Evolutionary conservation across 495 filamentous ascomycete genomes (phyloP).

Genomic region (Trypethelium eluteriae): DNA sequence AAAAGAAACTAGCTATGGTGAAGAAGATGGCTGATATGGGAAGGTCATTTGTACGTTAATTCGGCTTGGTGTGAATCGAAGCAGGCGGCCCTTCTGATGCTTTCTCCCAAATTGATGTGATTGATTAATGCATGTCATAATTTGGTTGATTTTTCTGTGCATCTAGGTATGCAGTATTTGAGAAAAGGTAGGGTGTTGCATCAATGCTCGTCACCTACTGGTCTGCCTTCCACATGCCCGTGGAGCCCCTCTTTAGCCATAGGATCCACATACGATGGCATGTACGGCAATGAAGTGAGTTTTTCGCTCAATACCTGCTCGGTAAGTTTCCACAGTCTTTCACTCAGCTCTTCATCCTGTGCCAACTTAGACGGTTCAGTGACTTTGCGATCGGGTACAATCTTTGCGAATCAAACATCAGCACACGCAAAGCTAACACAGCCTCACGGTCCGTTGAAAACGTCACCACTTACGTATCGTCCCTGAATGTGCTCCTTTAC

Average conservation of each 20-base stretch:
- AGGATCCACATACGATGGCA: constrained; percentile 10
- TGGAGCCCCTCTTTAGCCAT: constrained; percentile 15
- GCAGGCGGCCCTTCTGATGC: constrained; percentile 15
- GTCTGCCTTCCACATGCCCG: constrained; percentile 10
- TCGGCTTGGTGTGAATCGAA: constrained; percentile 1
- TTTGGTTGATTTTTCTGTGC: too few species aligned
- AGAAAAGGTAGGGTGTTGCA: neutral
- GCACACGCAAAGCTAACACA: neutral
- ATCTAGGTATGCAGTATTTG: too few species aligned
- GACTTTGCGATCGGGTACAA: constrained; percentile 47
- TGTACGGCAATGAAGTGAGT: constrained; percentile 15
- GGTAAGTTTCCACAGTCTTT: constrained; percentile 39
- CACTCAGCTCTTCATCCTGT: constrained; percentile 34
- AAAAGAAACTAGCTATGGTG: neutral
- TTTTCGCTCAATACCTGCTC: constrained; percentile 38
- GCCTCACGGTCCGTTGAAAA: neutral
- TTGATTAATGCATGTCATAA: neutral
- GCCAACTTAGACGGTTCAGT: constrained; percentile 38
- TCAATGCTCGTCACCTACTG: constrained; percentile 1
- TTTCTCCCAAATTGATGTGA: neutral
- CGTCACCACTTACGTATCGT: constrained; percentile 36
- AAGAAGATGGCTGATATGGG: constrained; percentile 8
- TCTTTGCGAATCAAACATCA: constrained; percentile 23
- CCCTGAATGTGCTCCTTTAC: constrained; percentile 42
- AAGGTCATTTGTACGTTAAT: constrained; percentile 15